phyloP scores from a whole-genome alignment of 2,329 filamentous ascomycete genomes.

The Penicillium brasilianum region DNA sequence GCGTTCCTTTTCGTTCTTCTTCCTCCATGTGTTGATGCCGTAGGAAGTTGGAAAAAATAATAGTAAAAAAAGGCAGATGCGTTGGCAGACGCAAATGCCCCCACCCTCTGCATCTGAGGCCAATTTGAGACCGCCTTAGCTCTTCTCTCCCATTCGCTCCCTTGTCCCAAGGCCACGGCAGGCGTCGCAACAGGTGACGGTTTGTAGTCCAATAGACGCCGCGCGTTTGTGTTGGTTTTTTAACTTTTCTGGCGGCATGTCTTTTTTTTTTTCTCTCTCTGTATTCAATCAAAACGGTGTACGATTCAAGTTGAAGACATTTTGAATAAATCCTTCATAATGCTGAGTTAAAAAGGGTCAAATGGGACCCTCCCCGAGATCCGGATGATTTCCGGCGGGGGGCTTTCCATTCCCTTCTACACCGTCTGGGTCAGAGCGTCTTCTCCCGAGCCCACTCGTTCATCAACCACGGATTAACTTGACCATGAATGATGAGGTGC shows the following conservation, averaged over 20 bases:
- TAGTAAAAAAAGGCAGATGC: constrained; percentile 19
- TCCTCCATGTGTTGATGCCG: not conserved
- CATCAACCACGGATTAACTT: not conserved
- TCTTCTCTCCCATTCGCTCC: constrained; percentile 23
- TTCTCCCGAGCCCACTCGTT: not conserved
- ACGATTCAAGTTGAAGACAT: not conserved
- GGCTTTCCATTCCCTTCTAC: constrained; percentile 1
- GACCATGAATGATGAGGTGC: not conserved
- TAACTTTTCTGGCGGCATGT: constrained; percentile 11
- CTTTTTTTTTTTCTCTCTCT: not conserved
- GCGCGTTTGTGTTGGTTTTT: constrained; percentile 34
- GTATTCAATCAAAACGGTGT: not conserved
- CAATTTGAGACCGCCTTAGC: constrained; percentile 33
- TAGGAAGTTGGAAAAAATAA: not conserved
- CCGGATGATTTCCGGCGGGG: constrained; percentile 6
- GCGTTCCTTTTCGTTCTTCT: not conserved
- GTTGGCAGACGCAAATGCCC: constrained; percentile 27
- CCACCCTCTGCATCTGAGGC: constrained; percentile 22
- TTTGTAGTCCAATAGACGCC: constrained; percentile 33
- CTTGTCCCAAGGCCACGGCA: constrained; percentile 27
- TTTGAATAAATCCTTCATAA: not conserved
- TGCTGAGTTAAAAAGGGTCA: not conserved
- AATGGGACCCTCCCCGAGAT: constrained; percentile 7
- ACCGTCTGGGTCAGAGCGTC: constrained; percentile 5
- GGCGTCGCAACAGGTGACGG: constrained; percentile 31